Conservation (phyloP, 2,329 filamentous ascomycete genomes). For the Paecilomyces fulvus region DNA sequence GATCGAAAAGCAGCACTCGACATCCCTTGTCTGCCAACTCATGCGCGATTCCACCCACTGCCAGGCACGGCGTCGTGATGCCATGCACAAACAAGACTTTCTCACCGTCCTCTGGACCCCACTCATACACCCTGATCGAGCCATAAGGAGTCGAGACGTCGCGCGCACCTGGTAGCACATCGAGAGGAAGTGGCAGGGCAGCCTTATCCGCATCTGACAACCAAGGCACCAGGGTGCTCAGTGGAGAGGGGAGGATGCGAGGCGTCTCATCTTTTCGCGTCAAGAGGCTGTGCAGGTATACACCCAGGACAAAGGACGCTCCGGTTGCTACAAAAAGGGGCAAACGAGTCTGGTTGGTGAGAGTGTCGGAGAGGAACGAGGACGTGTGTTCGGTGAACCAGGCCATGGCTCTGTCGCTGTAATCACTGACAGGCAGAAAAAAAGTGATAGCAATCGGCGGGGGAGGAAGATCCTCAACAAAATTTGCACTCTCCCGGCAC, state of each 20-base stretch:
- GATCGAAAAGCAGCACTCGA: conserved; percentile 70
- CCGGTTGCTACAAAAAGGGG: conserved; percentile 27
- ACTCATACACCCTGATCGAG: conserved; percentile 67
- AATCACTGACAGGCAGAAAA: not conserved
- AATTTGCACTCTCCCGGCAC: not conserved
- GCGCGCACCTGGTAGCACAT: conserved; percentile 54
- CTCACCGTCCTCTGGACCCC: conserved; percentile 61
- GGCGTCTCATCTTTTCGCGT: conserved; percentile 6
- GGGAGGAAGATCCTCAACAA: not conserved
- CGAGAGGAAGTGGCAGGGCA: conserved; percentile 55
- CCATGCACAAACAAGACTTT: conserved; percentile 72
- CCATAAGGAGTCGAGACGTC: conserved; percentile 59
- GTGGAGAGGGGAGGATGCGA: conserved; percentile 28
- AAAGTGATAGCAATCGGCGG: not conserved
- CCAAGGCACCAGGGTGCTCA: conserved; percentile 21
- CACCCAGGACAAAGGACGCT: conserved; percentile 25
- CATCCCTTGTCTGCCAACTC: conserved; percentile 58
- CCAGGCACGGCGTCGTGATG: conserved; percentile 68
- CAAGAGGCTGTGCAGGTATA: conserved; percentile 22
- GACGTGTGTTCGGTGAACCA: conserved; percentile 24
- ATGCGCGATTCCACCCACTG: conserved; percentile 58
- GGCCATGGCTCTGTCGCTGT: conserved; percentile 16
- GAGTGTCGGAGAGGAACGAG: conserved; percentile 25
- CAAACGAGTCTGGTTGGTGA: conserved; percentile 21
- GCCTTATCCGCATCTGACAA: conserved; percentile 29